These are phyloP conservation scores for Vitis vinifera DNA, from an alignment of 164 flowering plant genomes.

Conservation along the genomic window ASM3070453v1 NC_081805.1:6422501-6423000, in stretches of 20 bases:
- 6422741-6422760: not conserved
- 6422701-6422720: not conserved
- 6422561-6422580: constrained; percentile 1
- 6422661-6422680: constrained; percentile 90
- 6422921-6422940: too few relatives aligned
- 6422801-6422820: not conserved
- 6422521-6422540: not conserved
- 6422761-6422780: not conserved
- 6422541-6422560: not conserved
- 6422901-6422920: too few relatives aligned
- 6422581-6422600: constrained; percentile 41
- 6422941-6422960: too few relatives aligned
- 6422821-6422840: not conserved
- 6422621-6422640: constrained; percentile 81
- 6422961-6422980: too few relatives aligned
- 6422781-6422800: not conserved
- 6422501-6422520: not conserved
- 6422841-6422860: too few relatives aligned
- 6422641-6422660: constrained; percentile 94
- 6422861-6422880: too few relatives aligned
- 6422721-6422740: not conserved
- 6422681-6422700: constrained; percentile 71
- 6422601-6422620: constrained; percentile 88
- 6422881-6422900: too few relatives aligned
- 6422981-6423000: too few relatives aligned